Evolutionary conservation across 768 basidiomycete species (phyloP), one percentile per base, ranked within the genome.

Genomic region (Amanita subjunquillea): DNA sequence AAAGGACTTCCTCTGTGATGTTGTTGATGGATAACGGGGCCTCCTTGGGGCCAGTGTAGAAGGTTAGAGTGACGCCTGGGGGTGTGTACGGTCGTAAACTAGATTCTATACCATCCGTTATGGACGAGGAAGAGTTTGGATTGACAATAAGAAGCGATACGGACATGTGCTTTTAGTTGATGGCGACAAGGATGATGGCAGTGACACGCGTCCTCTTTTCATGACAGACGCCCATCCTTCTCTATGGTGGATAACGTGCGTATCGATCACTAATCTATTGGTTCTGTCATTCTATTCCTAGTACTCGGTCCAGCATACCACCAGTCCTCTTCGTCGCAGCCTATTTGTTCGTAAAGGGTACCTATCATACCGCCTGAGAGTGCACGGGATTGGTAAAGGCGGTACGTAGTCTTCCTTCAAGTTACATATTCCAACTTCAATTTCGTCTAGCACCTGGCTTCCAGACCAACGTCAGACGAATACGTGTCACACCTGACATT

Each of bases 361-460:
- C 54, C 66, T 75, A 4, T 71, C 71, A 13, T 66, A 76, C 41
- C 62, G 63, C 46, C 66, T 79, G 29, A 63, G 65, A 48, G 58
- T 76, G 5, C 66, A 80, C 55, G 78, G 78, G 6, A 79, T 79
- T 38, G 78, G 78, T n/a, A 77, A 75, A 62, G 78, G 78, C 48
- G 77, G 78, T 78, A 20, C 10, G 29, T 13, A 36, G 3, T 1
- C 15, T 36, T 8, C 20, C 32, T 3, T 4, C 6, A 6, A 29
- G 7, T 38, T 6, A 15, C n/a, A 15, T n/a, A 42, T 42, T 22
- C 8, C 12, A 42, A 9, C 1, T 22, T 42, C 7, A 45, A 45
- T 25, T n/a, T n/a, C 27, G 9, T 29, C 37, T 7, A 78, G 77
- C 78, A 1, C 72, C 73, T 2, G 78, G 78, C 6, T 80, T 80